These are phyloP conservation scores for Linum tenue DNA, from an alignment of 345 rosid species.

Conservation along the genomic window DNA sequence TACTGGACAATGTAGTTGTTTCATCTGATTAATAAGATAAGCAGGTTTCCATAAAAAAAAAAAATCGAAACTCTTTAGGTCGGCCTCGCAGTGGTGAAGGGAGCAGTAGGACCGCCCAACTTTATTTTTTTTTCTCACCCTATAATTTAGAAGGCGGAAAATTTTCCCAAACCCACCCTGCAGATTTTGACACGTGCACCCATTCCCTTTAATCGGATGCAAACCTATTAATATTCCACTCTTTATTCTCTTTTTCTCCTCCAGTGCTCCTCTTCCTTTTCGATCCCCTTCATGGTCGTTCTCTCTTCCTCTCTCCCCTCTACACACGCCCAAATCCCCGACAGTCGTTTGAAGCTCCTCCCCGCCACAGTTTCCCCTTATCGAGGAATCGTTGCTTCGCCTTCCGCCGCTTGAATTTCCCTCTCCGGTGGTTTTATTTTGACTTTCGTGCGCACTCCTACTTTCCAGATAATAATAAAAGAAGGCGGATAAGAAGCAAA, in stretches of 20 bases:
- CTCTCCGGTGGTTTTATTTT: background rate
- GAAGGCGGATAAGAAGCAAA: background rate
- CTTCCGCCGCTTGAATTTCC: background rate
- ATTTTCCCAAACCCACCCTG: background rate
- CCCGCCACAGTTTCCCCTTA: background rate
- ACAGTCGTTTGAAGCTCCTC: background rate
- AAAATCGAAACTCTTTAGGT: no score
- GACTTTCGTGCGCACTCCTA: background rate
- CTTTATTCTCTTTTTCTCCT: conserved; percentile 41
- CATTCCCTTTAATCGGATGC: conserved; percentile 60
- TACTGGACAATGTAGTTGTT: no score
- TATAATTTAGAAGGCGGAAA: no score
- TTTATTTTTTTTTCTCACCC: no score
- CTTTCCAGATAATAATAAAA: background rate
- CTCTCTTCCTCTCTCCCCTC: conserved; percentile 4
- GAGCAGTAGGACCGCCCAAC: background rate
- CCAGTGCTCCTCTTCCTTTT: conserved; percentile 13
- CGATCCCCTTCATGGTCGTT: conserved; percentile 17
- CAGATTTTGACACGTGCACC: conserved; percentile 65
- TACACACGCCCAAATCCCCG: conserved; percentile 20
- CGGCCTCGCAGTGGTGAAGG: no score
- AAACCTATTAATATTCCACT: conserved; percentile 95
- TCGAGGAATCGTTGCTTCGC: background rate
- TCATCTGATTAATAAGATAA: no score
- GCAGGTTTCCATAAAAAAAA: no score